phyloP scores from a whole-genome alignment of 257 asterid genomes.

The Ilex aquifolium region DNA sequence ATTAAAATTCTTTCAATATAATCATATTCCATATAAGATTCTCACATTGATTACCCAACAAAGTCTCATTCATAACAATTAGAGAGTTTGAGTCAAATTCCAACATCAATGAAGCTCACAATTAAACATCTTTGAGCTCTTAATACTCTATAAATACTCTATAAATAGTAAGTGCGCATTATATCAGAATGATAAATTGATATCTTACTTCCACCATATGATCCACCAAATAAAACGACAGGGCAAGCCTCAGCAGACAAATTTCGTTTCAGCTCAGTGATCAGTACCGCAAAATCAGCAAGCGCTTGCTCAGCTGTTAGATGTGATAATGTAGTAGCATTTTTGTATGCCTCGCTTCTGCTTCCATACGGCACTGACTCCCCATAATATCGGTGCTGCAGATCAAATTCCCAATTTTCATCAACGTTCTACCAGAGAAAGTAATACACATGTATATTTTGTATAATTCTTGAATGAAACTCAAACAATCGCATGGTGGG shows the following conservation, averaged over 20 bases:
- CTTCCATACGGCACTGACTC: slow-evolving; percentile 85
- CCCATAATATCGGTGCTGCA: slow-evolving; percentile 95
- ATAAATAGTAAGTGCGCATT: neutral
- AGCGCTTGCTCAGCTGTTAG: slow-evolving; percentile 90
- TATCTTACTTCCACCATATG: slow-evolving; percentile 93
- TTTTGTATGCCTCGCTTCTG: slow-evolving; percentile 65
- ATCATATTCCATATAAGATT: too few species aligned
- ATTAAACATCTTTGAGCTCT: neutral
- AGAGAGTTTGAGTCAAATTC: too few species aligned
- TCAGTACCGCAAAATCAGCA: slow-evolving; percentile 79
- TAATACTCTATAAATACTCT: neutral
- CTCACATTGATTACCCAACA: too few species aligned
- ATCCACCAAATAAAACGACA: slow-evolving; percentile 90
- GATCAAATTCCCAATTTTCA: slow-evolving; percentile 13
- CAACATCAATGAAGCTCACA: neutral
- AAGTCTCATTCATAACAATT: too few species aligned
- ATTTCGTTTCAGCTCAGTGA: slow-evolving; percentile 72
- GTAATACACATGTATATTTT: too few species aligned
- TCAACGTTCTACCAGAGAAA: neutral
- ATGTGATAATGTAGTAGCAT: slow-evolving; percentile 56
- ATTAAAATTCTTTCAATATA: too few species aligned
- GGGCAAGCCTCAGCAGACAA: slow-evolving; percentile 76
- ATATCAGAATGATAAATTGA: neutral
- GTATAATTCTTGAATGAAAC: too few species aligned
- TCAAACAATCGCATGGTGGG: too few species aligned